A percentile compares a stretch with the other conserved stretches of the same genome.
Conservation (phyloP, 2,329 filamentous ascomycete species). For the Colletotrichum filicis region DNA sequence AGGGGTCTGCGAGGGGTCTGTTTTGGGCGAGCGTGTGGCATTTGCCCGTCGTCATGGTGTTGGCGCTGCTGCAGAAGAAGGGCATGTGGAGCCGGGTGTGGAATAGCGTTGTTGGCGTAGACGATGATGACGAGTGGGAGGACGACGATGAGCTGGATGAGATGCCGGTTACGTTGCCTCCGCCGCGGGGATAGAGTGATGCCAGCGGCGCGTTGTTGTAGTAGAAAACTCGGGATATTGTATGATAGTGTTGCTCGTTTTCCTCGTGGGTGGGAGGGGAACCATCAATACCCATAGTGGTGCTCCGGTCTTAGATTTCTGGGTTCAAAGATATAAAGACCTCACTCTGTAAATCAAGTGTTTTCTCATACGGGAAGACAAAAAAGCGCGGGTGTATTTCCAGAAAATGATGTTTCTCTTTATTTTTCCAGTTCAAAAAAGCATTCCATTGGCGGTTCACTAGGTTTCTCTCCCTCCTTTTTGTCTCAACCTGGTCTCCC, state of each 20-base stretch:
- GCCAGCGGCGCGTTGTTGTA: not conserved
- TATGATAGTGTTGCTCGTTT: conserved; percentile 28
- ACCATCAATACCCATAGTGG: not conserved
- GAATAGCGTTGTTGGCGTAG: conserved; percentile 71
- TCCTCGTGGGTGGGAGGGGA: not conserved
- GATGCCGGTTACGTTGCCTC: conserved; percentile 40
- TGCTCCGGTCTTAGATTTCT: not conserved
- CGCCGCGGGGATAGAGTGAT: conserved; percentile 8
- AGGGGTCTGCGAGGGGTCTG: conserved; percentile 82
- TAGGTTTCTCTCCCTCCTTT: not conserved
- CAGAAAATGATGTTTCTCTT: not conserved
- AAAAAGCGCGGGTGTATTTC: not conserved
- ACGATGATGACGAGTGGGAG: conserved; percentile 61
- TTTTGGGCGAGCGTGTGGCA: conserved; percentile 99
- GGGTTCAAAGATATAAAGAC: conserved; percentile 6
- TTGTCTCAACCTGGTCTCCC: conserved; percentile 7
- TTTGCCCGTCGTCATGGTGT: conserved; percentile 86
- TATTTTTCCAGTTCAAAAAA: not conserved
- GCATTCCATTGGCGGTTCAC: not conserved
- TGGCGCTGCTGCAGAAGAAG: conserved; percentile 93
- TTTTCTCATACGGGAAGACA: not conserved
- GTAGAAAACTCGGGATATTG: conserved; percentile 6
- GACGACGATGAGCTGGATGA: conserved; percentile 66
- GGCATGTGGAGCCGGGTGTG: conserved; percentile 89
- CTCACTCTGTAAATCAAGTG: not conserved